Percentiles rank a stretch among this genome's conserved stretches.
Conservation (phyloP, 2,329 filamentous ascomycete genomes). For the Atkinsonella texensis region DNA sequence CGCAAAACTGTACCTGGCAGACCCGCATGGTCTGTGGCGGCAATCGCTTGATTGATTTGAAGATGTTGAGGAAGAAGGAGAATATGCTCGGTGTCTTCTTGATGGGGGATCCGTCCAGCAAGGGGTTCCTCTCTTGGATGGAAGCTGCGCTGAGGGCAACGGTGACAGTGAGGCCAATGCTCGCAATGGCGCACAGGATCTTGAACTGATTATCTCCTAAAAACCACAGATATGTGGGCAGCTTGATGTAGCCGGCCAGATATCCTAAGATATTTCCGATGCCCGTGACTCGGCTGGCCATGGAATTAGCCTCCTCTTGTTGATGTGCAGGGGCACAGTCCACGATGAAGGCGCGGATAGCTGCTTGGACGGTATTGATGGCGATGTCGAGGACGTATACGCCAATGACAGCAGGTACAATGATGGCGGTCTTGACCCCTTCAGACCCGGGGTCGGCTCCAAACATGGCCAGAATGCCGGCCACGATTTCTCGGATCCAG, state of each 20-base stretch:
- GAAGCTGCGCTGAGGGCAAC: constrained; percentile 56
- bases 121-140: constrained; percentile 71
- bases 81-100: constrained; percentile 53
- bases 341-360: constrained; percentile 82
- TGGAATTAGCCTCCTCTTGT: constrained; percentile 86
- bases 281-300: constrained; percentile 79
- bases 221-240: constrained; percentile 64
- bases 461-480: constrained; percentile 55
- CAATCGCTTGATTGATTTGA: constrained; percentile 62
- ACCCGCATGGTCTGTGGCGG: constrained; percentile 75
- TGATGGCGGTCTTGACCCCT: constrained; percentile 52
- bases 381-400: constrained; percentile 89
- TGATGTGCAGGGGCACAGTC: constrained; percentile 88
- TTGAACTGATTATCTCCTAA: constrained; percentile 88
- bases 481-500: constrained; percentile 63
- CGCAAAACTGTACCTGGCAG: constrained; percentile 71
- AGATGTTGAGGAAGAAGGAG: constrained; percentile 68
- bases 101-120: constrained; percentile 51
- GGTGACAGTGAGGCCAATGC: constrained; percentile 57
- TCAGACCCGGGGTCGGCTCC: constrained; percentile 55
- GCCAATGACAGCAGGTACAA: constrained; percentile 70
- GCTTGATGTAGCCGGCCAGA: constrained; percentile 70
- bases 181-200: constrained; percentile 77
- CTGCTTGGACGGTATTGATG: constrained; percentile 94
- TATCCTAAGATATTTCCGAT: constrained; percentile 88